phyloP scores from a whole-genome alignment of 2,329 filamentous ascomycete genomes.

The Colletotrichum sublineola region DNA sequence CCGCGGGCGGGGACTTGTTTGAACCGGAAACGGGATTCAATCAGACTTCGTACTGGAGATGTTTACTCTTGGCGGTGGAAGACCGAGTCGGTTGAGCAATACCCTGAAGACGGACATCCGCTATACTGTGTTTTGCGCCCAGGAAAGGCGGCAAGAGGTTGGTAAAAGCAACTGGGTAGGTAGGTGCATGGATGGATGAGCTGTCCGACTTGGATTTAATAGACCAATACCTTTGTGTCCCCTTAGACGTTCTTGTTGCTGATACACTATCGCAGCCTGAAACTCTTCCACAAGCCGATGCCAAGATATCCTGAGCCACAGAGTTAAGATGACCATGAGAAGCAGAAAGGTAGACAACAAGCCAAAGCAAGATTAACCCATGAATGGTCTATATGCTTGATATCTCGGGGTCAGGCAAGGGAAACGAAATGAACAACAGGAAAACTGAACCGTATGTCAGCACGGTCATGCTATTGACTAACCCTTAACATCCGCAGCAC shows the following conservation, averaged over 20 bases:
- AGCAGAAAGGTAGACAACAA: background rate
- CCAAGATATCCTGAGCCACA: background rate
- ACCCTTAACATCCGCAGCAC: slow-evolving; percentile 25
- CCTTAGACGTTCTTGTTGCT: background rate
- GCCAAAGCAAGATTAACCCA: no score
- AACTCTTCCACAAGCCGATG: background rate
- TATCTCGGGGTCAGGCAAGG: background rate
- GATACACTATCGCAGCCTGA: no score
- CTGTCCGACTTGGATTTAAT: no score
- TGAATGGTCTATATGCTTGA: background rate
- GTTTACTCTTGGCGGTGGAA: background rate
- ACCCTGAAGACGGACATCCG: background rate
- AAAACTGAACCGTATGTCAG: background rate
- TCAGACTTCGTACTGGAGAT: background rate
- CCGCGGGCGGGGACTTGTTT: background rate
- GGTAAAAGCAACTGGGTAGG: background rate
- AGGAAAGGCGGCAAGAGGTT: slow-evolving; percentile 2
- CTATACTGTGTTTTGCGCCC: background rate
- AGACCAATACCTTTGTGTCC: background rate
- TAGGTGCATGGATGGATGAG: background rate
- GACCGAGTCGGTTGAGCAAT: background rate
- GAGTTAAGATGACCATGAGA: background rate
- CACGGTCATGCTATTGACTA: slow-evolving; percentile 1
- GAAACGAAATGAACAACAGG: background rate
- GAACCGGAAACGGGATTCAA: no score